Evolutionary conservation across 257 asterid genomes (phyloP).

Genomic region (Perilla frutescens): DNA sequence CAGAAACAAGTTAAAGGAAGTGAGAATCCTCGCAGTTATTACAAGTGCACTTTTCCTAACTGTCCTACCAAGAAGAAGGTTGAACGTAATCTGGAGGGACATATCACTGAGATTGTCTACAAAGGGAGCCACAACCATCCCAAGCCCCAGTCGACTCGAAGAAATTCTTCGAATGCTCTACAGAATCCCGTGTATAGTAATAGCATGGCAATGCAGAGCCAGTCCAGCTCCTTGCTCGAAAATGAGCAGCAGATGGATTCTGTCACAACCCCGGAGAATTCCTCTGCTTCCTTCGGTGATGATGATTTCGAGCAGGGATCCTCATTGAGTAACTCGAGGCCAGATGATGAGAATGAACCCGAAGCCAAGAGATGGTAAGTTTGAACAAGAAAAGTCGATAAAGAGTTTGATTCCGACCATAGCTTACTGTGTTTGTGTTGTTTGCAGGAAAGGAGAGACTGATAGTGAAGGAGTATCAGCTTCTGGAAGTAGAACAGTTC

Average conservation of each 20-base stretch:
- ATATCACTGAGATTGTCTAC: slow-evolving; percentile 83
- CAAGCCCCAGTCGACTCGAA: slow-evolving; percentile 78
- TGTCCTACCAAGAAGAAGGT: slow-evolving; percentile 96
- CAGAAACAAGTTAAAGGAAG: slow-evolving; percentile 89
- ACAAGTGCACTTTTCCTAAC: slow-evolving; percentile 75
- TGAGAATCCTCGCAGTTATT: slow-evolving; percentile 87
- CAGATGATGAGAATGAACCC: slow-evolving; percentile 73
- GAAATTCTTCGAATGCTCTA: slow-evolving; percentile 63
- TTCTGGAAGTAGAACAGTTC: slow-evolving; percentile 70
- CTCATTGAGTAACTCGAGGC: slow-evolving; percentile 68
- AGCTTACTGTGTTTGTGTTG: not conserved
- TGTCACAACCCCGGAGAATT: slow-evolving; percentile 58
- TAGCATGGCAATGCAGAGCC: slow-evolving; percentile 43
- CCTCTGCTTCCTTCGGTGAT: slow-evolving; percentile 82
- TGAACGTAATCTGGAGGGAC: slow-evolving; percentile 78
- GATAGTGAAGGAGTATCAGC: slow-evolving; percentile 73
- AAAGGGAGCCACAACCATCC: slow-evolving; percentile 93
- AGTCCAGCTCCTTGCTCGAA: slow-evolving; percentile 46
- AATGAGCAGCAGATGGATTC: slow-evolving; percentile 48
- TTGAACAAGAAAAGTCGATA: not conserved
- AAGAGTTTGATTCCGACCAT: not conserved
- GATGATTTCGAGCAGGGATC: slow-evolving; percentile 84
- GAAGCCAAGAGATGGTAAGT: slow-evolving; percentile 89
- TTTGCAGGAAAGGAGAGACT: slow-evolving; percentile 74
- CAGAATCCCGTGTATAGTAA: slow-evolving; percentile 41